A percentile compares a stretch with the other conserved stretches of the same genome.
Conservation (phyloP, 352 stramenopile species). For the Phytophthora hibernalis region DNA sequence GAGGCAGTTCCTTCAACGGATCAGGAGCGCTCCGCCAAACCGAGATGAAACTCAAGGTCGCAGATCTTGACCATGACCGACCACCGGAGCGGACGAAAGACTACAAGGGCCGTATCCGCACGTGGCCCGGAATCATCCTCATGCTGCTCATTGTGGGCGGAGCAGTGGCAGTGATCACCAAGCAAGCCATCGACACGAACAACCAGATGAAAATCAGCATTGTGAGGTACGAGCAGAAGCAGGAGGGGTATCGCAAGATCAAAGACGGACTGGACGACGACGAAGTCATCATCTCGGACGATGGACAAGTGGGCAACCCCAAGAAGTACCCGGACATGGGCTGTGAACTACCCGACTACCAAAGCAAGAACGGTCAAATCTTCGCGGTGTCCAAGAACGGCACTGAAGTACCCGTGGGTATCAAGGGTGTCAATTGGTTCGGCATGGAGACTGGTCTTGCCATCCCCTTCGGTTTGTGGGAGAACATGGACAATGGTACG, state of each 20-base stretch:
- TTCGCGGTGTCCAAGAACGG: slow-evolving; percentile 54
- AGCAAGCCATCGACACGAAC: slow-evolving; percentile 19
- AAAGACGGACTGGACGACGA: slow-evolving; percentile 42
- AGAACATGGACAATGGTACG: slow-evolving; percentile 77
- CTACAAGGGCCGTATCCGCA: slow-evolving; percentile 79
- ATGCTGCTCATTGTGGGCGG: slow-evolving; percentile 52
- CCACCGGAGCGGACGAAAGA: slow-evolving; percentile 49
- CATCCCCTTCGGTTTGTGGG: slow-evolving; percentile 75
- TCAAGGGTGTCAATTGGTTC: slow-evolving; percentile 82
- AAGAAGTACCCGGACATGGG: slow-evolving; percentile 53
- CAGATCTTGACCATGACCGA: slow-evolving; percentile 38
- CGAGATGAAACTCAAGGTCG: slow-evolving; percentile 70
- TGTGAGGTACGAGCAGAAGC: slow-evolving; percentile 1
- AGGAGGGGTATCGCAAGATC: slow-evolving; percentile 40
- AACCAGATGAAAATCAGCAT: slow-evolving; percentile 5
- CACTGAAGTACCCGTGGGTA: slow-evolving; percentile 53
- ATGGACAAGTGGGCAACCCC: slow-evolving; percentile 60
- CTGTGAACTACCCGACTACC: slow-evolving; percentile 62
- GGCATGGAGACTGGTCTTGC: slow-evolving; percentile 67
- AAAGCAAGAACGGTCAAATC: slow-evolving; percentile 64
- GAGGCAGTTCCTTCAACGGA: slow-evolving; percentile 7
- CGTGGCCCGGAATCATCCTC: slow-evolving; percentile 48
- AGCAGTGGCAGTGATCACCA: slow-evolving; percentile 49
- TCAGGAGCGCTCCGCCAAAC: slow-evolving; percentile 32
- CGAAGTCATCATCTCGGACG: slow-evolving; percentile 48